phyloP scores from a whole-genome alignment of 140 eudicot species.

The Artemisia princeps region DNA sequence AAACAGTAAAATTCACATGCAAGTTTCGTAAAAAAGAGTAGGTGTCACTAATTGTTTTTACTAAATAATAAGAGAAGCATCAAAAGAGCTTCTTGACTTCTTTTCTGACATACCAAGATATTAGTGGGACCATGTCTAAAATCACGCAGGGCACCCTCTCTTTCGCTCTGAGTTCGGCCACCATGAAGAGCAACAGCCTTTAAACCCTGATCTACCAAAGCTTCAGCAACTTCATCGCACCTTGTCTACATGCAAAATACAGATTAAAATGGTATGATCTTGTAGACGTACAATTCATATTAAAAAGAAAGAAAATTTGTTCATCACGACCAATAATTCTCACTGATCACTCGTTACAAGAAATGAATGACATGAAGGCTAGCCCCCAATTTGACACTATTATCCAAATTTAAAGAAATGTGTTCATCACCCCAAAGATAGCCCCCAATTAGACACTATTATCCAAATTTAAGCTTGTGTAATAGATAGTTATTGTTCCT shows the following conservation, averaged over 20 bases:
- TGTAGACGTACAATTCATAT: no score
- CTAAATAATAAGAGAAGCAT: not conserved
- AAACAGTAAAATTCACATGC: no score
- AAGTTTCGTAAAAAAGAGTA: no score
- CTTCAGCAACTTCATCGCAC: constrained; percentile 87
- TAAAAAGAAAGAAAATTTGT: not conserved
- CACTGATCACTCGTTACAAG: no score
- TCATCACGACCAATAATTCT: not conserved
- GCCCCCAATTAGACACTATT: no score
- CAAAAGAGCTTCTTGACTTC: not conserved
- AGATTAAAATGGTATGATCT: constrained; percentile 8
- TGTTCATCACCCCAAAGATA: no score
- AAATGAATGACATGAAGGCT: no score
- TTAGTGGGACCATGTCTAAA: constrained; percentile 75
- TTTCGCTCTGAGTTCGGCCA: constrained; percentile 74
- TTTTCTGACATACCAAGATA: constrained; percentile 50
- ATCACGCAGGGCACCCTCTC: constrained; percentile 76
- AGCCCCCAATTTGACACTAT: no score
- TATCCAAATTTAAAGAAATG: no score
- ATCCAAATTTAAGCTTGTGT: constrained; percentile 3
- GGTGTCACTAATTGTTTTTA: not conserved
- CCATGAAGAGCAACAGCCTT: constrained; percentile 87
- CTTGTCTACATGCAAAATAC: constrained; percentile 50
- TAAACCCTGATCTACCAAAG: constrained; percentile 66
- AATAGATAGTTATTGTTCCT: constrained; percentile 2